Base-by-base conservation (phyloP, 345 rosid species). In the Hypericum perforatum region DNA sequence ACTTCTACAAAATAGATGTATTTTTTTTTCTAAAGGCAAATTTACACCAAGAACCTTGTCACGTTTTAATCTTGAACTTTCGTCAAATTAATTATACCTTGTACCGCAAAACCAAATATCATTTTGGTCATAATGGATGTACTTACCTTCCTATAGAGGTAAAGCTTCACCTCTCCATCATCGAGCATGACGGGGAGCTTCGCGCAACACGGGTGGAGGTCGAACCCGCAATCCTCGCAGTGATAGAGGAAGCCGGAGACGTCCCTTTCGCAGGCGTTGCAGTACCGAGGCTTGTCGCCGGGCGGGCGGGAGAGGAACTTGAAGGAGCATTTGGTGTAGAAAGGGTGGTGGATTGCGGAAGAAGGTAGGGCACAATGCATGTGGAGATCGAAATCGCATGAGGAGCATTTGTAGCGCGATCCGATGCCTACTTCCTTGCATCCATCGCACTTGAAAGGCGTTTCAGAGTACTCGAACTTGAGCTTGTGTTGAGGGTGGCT, bases 131-230 rank as follows among this genome's bases (percentile, higher is more conserved):
- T 1, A 22, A 22, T 22, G 4, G 32, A 22, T 22, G 32, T 4
- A 37, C 88, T 80, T 48, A 85, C 88, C 62, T 92, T 88, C 54
- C 75, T 73, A n/a, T 83, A 76, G 72, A 92, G 58, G 43, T 65
- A 80, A 1, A 92, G 77, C 62, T 81, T 84, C 38, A 71, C 68
- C 8, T 82, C 94, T 6, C 94, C 98, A 29, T 87, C 94, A 22
- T 85, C 79, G 16, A 87, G 75, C 54, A 81, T 79, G 80, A 67
- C 77, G 0, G 98, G 98, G 47, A 88, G 61, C 65, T 81, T 92
- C 2, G 96, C 96, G 3, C 98, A 88, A n/a, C 98, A 92, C 0
- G 98, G 98, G 39, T 92, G 98, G 32, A 92, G 86, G 67, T 92
- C 98, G 32, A 77, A 88, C 39, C 94, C 98, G 9, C 98, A 92